Evolutionary conservation across 2,329 filamentous ascomycete species (phyloP), one percentile per base, ranked within the genome.

Genomic region (Fusarium luffae): DNA sequence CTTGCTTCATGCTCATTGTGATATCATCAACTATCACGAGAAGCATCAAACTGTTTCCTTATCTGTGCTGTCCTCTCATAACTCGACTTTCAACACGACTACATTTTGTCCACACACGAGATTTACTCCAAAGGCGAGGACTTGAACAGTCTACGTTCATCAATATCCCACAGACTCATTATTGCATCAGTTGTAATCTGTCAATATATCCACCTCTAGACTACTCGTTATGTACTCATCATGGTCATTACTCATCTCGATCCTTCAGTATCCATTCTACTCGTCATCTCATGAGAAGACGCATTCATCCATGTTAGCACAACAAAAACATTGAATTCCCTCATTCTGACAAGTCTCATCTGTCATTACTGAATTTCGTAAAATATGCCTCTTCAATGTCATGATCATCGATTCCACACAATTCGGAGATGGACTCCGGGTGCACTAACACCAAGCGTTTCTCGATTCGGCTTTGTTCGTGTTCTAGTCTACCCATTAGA

Each of bases 381-480:
- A 28, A 46, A 30, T 11, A 41, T n/a, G 32, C 42, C 41, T 25
- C 27, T 56, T 25, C 10, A n/a, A 64, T 67, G 37, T 63, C 42
- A 19, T 59, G 43, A 59, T 70, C 67, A 70, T 70, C 55, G 67
- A 70, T 64, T 43, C 30, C 25, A 49, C 42, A 34, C 57, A 32
- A 70, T 42, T 52, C 30, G 54, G 54, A 55, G 37, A 57, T 54
- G 40, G 32, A 43, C 51, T 56, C 54, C 46, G 52, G 46, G 5
- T n/a, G 40, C 51, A 42, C 66, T 63, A 69, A 60, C 27, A 47
- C 12, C 28, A 23, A 54, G 6, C 54, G 37, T 49, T 40, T 18
- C 63, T 70, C 43, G 27, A 63, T 56, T 43, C 9, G 34, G 34
- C 4, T 27, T 30, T 56, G 19, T 48, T 54, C 23, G 63, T 43